Percentiles rank a stretch among this genome's conserved stretches.
Evolutionary conservation across 2,329 filamentous ascomycete species (phyloP).

Genomic region (Clonostachys solani): DNA sequence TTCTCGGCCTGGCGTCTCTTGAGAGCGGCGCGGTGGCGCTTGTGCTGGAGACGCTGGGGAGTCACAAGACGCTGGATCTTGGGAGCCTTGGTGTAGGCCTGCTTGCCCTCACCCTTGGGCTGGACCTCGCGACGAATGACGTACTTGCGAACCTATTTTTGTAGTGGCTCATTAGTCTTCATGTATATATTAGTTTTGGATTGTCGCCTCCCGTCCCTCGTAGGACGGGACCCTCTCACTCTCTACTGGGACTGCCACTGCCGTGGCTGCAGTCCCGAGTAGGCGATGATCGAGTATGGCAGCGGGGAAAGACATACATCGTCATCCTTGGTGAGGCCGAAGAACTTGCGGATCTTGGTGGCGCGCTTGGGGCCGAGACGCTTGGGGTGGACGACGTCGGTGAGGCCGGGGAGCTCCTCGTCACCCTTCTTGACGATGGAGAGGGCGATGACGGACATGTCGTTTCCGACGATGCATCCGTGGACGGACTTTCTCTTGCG

Average conservation of each 20-base stretch:
- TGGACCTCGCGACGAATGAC: conserved; percentile 98
- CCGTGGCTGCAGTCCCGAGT: conserved; percentile 47
- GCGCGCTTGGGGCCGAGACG: conserved; percentile 98
- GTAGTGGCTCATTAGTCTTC: conserved; percentile 28
- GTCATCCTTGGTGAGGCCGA: conserved; percentile 99
- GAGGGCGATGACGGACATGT: conserved; percentile 92
- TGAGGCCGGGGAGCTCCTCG: conserved; percentile 87
- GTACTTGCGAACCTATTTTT: conserved; percentile 88
- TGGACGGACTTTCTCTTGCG: conserved; percentile 99
- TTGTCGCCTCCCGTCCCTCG: conserved; percentile 1
- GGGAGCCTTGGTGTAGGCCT: conserved; percentile 99
- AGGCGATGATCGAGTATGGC: conserved; percentile 64
- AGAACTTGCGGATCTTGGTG: conserved; percentile 99
- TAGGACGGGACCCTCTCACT: conserved; percentile 41
- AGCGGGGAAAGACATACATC: conserved; percentile 77
- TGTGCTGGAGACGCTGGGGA: conserved; percentile 99
- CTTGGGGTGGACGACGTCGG: conserved; percentile 98
- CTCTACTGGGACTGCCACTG: conserved; percentile 49
- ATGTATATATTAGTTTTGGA: neutral
- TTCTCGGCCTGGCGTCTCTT: conserved; percentile 98
- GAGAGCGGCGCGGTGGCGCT: conserved; percentile 95
- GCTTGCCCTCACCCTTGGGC: conserved; percentile 96
- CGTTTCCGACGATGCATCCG: conserved; percentile 96
- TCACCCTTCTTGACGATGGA: conserved; percentile 98
- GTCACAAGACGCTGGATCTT: conserved; percentile 99